Percentiles rank a stretch among this genome's conserved stretches.
phyloP scores from a whole-genome alignment of 495 filamentous ascomycete genomes.

The Aspergillus asperescens region DNA sequence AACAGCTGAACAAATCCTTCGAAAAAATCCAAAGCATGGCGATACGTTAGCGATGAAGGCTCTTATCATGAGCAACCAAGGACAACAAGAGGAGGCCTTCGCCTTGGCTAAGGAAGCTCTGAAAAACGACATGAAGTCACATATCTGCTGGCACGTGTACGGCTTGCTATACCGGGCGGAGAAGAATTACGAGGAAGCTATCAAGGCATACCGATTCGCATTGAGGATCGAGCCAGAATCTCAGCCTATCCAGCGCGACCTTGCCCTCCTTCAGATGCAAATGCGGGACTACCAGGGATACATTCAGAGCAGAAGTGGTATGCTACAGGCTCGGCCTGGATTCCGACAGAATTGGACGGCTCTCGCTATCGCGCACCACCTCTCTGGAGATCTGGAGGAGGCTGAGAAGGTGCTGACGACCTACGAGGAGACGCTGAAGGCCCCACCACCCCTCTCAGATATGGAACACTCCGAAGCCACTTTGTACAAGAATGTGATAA shows the following conservation, averaged over 20 bases:
- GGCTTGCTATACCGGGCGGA: conserved; percentile 86
- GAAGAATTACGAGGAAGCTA: conserved; percentile 98
- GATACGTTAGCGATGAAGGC: conserved; percentile 99
- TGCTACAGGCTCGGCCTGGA: conserved; percentile 75
- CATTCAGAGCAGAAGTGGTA: conserved; percentile 73
- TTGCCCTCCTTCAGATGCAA: conserved; percentile 90
- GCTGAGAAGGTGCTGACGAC: conserved; percentile 88
- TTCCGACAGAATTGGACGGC: conserved; percentile 93
- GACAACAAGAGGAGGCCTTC: conserved; percentile 90
- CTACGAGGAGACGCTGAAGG: conserved; percentile 87
- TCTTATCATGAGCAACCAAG: conserved; percentile 86
- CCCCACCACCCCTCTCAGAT: conserved; percentile 66
- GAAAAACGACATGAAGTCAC: conserved; percentile 93
- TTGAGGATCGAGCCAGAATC: conserved; percentile 88
- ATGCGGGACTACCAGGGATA: conserved; percentile 96
- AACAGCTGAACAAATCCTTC: conserved; percentile 87
- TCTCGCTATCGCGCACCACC: conserved; percentile 84
- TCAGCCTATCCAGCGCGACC: conserved; percentile 85
- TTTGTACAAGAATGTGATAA: conserved; percentile 93
- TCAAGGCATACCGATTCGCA: conserved; percentile 97
- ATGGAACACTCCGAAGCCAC: conserved; percentile 93
- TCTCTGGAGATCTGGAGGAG: conserved; percentile 73
- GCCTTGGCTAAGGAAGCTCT: conserved; percentile 85
- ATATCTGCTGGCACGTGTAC: conserved; percentile 99
- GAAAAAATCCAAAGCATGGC: conserved; percentile 90